Conservation (phyloP, 371 early-diverging fungal genomes). For the Saksenaea vasiformis region DNA sequence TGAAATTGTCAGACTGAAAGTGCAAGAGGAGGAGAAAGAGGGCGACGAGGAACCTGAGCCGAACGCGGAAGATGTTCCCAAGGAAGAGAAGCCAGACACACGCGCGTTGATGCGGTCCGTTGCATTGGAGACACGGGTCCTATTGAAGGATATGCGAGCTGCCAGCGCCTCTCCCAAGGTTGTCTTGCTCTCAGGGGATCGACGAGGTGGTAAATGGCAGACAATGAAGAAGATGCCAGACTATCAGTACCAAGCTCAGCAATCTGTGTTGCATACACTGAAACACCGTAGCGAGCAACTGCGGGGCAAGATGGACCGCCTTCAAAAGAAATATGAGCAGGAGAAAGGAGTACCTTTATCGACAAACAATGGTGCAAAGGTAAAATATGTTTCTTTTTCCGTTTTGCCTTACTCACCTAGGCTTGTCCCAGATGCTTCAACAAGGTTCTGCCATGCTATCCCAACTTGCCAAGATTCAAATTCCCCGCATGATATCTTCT, state of each 20-base stretch:
- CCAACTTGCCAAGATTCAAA: constrained; percentile 25
- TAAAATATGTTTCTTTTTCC: neutral
- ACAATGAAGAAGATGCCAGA: constrained; percentile 60
- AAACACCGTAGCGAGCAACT: constrained; percentile 65
- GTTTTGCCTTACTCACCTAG: neutral
- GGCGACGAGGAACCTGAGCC: neutral
- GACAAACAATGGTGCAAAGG: neutral
- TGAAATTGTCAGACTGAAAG: constrained; percentile 6
- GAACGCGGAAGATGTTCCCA: neutral
- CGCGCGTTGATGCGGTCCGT: constrained; percentile 16
- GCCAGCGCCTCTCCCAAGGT: constrained; percentile 59
- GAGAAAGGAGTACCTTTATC: neutral
- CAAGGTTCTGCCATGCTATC: constrained; percentile 1
- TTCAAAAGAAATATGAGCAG: constrained; percentile 5
- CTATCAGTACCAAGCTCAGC: constrained; percentile 75
- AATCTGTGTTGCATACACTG: constrained; percentile 66
- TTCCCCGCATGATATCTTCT: constrained; percentile 15
- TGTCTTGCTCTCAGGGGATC: constrained; percentile 44
- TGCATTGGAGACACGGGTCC: constrained; percentile 36
- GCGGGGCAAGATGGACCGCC: constrained; percentile 38
- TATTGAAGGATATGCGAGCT: constrained; percentile 51
- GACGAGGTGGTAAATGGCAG: constrained; percentile 50
- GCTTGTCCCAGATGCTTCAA: neutral
- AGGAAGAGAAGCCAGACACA: constrained; percentile 32
- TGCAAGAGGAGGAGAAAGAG: constrained; percentile 5